Evolutionary conservation across 179 eudicot species (phyloP).

Genomic region (Sideroxylon spinosum): DNA sequence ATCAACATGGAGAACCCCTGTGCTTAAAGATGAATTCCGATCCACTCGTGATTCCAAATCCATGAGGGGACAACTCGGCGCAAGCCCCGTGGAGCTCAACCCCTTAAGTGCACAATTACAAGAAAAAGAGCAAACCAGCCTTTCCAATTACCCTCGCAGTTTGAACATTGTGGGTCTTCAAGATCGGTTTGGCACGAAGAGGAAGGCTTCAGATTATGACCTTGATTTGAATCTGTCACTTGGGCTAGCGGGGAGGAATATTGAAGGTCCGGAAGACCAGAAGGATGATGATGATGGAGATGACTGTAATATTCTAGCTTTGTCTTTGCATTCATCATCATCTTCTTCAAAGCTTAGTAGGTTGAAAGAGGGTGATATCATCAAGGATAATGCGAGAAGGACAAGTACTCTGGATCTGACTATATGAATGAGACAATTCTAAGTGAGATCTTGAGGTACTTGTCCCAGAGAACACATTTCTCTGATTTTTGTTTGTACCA

Average conservation of each 20-base stretch:
- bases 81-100: not conserved
- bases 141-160: not conserved
- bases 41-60: constrained; percentile 10
- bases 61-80: not conserved
- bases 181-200: constrained; percentile 26
- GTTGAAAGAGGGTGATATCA: constrained; percentile 23
- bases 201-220: constrained; percentile 35
- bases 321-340: constrained; percentile 32
- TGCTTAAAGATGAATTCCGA: not conserved
- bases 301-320: constrained; percentile 25
- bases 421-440: constrained; percentile 65
- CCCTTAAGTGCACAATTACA: constrained; percentile 7
- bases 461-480: constrained; percentile 24
- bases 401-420: constrained; percentile 85
- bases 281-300: constrained; percentile 23
- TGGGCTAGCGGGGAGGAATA: constrained; percentile 26
- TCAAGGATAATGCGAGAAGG: constrained; percentile 28
- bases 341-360: constrained; percentile 25
- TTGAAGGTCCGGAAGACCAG: not conserved
- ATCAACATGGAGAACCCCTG: constrained; percentile 10
- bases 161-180: not conserved
- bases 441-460: constrained; percentile 90
- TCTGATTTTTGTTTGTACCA: constrained; percentile 15
- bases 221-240: constrained; percentile 53
- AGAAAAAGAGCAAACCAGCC: not conserved